These are phyloP conservation scores for Bimuria novae-zelandiae DNA, from an alignment of 2,329 filamentous ascomycete species.

Conservation along the genomic window DNA sequence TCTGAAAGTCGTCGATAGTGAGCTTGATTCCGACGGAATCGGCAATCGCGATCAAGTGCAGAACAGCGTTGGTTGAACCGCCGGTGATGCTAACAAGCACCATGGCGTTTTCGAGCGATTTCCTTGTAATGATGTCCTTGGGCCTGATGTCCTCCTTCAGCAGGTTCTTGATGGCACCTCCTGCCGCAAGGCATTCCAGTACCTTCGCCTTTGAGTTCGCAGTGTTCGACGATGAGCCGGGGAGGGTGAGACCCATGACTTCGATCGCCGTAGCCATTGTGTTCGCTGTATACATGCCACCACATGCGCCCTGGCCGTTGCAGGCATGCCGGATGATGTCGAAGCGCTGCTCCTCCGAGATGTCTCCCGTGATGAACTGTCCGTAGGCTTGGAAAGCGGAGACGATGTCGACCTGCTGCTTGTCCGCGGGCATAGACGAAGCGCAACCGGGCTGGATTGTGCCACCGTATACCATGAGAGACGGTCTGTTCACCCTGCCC, in stretches of 20 bases:
- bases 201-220: slow-evolving; percentile 57
- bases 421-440: slow-evolving; percentile 64
- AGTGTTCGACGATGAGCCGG: slow-evolving; percentile 57
- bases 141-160: slow-evolving; percentile 57
- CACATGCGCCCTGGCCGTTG: slow-evolving; percentile 80
- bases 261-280: slow-evolving; percentile 59
- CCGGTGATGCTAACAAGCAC: slow-evolving; percentile 56
- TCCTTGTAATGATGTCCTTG: slow-evolving; percentile 54
- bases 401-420: slow-evolving; percentile 84
- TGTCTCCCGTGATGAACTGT: slow-evolving; percentile 89
- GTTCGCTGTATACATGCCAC: slow-evolving; percentile 71
- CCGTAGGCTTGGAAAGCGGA: slow-evolving; percentile 98
- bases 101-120: slow-evolving; percentile 58
- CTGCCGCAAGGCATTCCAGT: slow-evolving; percentile 55
- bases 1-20: slow-evolving; percentile 58
- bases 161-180: slow-evolving; percentile 56
- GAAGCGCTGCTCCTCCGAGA: slow-evolving; percentile 87
- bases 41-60: slow-evolving; percentile 58
- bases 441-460: slow-evolving; percentile 92
- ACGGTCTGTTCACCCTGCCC: slow-evolving; percentile 91
- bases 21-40: slow-evolving; percentile 56
- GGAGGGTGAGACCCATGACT: slow-evolving; percentile 56
- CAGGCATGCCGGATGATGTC: slow-evolving; percentile 95
- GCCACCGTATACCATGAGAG: slow-evolving; percentile 97
- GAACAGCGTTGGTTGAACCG: slow-evolving; percentile 57